Evolutionary conservation across 2,329 filamentous ascomycete species (phyloP).

Genomic region (Xylaria sp.): DNA sequence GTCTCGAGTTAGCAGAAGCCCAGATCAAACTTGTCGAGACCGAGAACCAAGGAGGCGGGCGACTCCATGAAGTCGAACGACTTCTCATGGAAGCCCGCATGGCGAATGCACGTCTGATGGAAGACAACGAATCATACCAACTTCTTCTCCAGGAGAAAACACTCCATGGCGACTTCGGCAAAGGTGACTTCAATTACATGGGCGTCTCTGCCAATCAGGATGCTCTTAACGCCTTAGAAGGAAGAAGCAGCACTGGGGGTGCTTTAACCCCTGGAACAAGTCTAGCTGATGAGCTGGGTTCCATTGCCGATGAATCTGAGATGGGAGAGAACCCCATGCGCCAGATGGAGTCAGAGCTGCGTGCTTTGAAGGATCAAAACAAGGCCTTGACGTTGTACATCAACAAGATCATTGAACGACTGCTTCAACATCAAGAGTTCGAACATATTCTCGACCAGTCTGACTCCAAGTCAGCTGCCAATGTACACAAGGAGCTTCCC

Average conservation of each 20-base stretch:
- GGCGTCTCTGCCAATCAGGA: slow-evolving; percentile 64
- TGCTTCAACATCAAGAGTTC: slow-evolving; percentile 93
- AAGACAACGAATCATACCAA: slow-evolving; percentile 98
- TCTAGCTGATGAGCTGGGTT: slow-evolving; percentile 84
- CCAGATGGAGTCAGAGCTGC: slow-evolving; percentile 78
- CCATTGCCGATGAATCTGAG: slow-evolving; percentile 65
- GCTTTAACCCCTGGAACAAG: slow-evolving; percentile 53
- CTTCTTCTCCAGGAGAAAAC: slow-evolving; percentile 93
- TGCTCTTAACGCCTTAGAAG: slow-evolving; percentile 68
- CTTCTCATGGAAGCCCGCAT: slow-evolving; percentile 90
- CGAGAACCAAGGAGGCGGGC: slow-evolving; percentile 88
- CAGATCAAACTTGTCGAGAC: slow-evolving; percentile 95
- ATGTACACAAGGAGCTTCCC: slow-evolving; percentile 84
- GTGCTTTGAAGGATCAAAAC: slow-evolving; percentile 87
- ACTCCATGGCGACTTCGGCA: slow-evolving; percentile 88
- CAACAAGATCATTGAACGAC: slow-evolving; percentile 97
- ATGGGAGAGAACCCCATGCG: slow-evolving; percentile 68
- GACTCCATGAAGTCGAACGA: slow-evolving; percentile 87
- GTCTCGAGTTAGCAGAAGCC: slow-evolving; percentile 89
- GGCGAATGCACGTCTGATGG: slow-evolving; percentile 94
- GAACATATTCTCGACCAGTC: slow-evolving; percentile 90
- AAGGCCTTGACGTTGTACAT: slow-evolving; percentile 97
- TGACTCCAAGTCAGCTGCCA: slow-evolving; percentile 59
- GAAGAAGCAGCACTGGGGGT: slow-evolving; percentile 46
- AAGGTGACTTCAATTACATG: slow-evolving; percentile 78